These are phyloP conservation scores for Candida maris DNA, from an alignment of 805 yeast genomes.

Conservation along the genomic window DNA sequence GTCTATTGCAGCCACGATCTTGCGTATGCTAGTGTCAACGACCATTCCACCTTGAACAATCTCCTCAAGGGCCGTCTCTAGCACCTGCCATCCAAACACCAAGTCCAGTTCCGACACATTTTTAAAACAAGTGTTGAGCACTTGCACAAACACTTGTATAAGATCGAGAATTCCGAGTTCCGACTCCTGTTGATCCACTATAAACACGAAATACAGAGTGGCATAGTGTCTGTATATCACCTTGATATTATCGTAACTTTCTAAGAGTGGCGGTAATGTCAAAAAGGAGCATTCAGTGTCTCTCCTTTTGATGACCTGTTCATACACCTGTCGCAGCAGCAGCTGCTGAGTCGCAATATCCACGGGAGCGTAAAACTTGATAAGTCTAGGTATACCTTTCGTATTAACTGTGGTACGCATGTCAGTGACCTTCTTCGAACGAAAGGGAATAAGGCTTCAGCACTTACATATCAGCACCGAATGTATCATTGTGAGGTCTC, in stretches of 20 bases:
- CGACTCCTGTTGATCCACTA: slow-evolving; percentile 93
- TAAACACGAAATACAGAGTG: slow-evolving; percentile 90
- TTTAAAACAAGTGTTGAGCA: slow-evolving; percentile 86
- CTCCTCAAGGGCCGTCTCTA: slow-evolving; percentile 87
- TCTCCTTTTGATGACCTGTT: slow-evolving; percentile 65
- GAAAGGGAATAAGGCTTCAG: neutral
- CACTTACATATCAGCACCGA: slow-evolving; percentile 25
- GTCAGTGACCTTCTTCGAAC: slow-evolving; percentile 2
- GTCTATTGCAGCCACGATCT: slow-evolving; percentile 81
- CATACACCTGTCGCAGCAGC: slow-evolving; percentile 77
- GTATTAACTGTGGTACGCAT: slow-evolving; percentile 70
- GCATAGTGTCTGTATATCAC: slow-evolving; percentile 95
- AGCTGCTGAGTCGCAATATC: slow-evolving; percentile 79
- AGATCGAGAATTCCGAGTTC: slow-evolving; percentile 91
- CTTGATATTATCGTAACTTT: slow-evolving; percentile 68
- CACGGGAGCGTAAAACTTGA: slow-evolving; percentile 89
- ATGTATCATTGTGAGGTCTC: slow-evolving; percentile 25
- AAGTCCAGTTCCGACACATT: slow-evolving; percentile 94
- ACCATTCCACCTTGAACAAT: slow-evolving; percentile 98
- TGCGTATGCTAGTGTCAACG: slow-evolving; percentile 79
- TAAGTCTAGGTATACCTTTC: slow-evolving; percentile 82
- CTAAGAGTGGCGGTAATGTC: slow-evolving; percentile 77
- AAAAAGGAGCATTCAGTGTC: slow-evolving; percentile 82
- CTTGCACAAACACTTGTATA: slow-evolving; percentile 95
- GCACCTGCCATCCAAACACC: slow-evolving; percentile 98